Evolutionary conservation across 805 yeast genomes (phyloP), one percentile per base, ranked within the genome.

Genomic region (Wickerhamomyces mucosus): DNA sequence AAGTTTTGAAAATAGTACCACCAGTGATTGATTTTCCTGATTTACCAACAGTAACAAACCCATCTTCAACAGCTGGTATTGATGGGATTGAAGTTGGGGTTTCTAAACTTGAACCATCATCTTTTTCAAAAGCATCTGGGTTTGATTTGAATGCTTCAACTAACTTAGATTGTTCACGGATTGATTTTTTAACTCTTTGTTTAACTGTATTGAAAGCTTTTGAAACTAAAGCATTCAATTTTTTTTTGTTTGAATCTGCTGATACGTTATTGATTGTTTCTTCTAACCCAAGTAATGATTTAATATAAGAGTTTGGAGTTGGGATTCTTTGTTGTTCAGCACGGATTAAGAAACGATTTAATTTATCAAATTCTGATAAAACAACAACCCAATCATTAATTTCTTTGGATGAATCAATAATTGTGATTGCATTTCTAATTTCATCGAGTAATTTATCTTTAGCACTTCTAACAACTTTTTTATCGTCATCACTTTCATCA

Each of bases 371-470:
- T 48, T 83, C 94, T 28, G 64, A 59, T 32, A 78, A 69, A 27
- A 82, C 78, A 25, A 69, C 63, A 34, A 76, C 68, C 95, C 96
- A 89, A 59, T 83, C 89, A 49, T 73, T 74, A 42, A 70, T 69
- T 58, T 72, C 69, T 48, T 74, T 75, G 31, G 78, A 75, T 37
- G 69, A 68, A 50, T 78, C 86, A 48, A 86, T 73, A 32, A 73
- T 67, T 48, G 74, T 78, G 45, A 78, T 71, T 21, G 72, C 58
- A 17, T 66, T 65, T 46, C 72, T 77, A 62, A 92, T 71, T 56
- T 92, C 98, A 53, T 86, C 96, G 46, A 86, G 56, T 38, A 86
- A 68, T 65, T 89, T 92, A 43, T 88, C 97, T 61, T 80, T 84
- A 33, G 96, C 95, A 36, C 92, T 77, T 63, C 84, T 88, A 45